These are phyloP conservation scores for Galerina marginata DNA, from an alignment of 768 basidiomycete genomes.

Conservation along the genomic window DNA sequence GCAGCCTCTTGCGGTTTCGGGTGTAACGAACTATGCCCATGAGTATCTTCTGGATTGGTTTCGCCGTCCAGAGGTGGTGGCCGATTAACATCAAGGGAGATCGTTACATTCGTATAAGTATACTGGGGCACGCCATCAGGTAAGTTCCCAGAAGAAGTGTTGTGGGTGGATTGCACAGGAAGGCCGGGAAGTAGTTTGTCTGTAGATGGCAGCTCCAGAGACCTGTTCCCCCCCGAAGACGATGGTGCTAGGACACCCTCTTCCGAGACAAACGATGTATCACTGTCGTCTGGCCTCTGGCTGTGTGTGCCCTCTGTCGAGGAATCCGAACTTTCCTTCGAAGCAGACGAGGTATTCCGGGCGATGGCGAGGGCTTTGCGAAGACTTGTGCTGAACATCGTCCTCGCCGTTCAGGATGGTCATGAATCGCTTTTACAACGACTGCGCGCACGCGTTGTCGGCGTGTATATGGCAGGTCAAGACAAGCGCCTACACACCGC, in stretches of 20 bases:
- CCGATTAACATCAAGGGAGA: too few relatives aligned
- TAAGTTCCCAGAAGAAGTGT: too few relatives aligned
- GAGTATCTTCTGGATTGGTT: background rate
- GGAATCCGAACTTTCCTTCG: background rate
- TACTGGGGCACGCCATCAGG: too few relatives aligned
- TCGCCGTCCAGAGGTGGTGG: background rate
- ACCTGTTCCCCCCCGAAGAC: background rate
- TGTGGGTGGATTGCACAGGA: too few relatives aligned
- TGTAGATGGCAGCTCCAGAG: background rate
- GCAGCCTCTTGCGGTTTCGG: background rate
- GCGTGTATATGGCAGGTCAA: background rate
- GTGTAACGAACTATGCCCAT: background rate
- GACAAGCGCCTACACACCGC: background rate
- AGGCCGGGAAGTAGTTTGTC: background rate
- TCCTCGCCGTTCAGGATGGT: background rate
- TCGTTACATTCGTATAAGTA: too few relatives aligned
- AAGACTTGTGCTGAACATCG: conserved; percentile 4
- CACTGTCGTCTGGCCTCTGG: background rate
- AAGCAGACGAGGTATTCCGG: background rate
- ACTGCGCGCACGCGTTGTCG: background rate
- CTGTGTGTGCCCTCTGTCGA: background rate
- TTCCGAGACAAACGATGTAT: background rate
- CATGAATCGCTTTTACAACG: background rate
- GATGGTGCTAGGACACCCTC: background rate
- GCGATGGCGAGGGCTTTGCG: background rate